These are phyloP conservation scores for Talaromyces sp. DNA, from an alignment of 2,329 filamentous ascomycete genomes.

Conservation along the genomic window DNA sequence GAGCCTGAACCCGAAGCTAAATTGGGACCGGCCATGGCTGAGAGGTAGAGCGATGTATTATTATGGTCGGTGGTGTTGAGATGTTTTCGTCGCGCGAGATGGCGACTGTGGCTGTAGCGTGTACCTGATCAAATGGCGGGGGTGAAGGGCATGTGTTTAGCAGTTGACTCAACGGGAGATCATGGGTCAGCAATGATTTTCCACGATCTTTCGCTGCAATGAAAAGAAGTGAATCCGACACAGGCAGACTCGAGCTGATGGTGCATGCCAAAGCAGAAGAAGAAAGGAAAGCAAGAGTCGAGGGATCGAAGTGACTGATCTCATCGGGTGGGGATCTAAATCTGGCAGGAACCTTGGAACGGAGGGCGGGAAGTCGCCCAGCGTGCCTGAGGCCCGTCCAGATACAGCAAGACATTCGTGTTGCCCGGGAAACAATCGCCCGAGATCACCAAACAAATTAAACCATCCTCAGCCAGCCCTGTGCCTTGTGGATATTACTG, in stretches of 20 bases:
- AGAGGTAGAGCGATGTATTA: not conserved
- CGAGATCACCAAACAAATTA: not conserved
- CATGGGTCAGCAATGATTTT: not conserved
- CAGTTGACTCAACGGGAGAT: not conserved
- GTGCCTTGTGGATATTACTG: conserved; percentile 5
- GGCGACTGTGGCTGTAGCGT: conserved; percentile 8
- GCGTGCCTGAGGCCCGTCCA: conserved; percentile 3
- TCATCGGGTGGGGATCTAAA: conserved; percentile 7
- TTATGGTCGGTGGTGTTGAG: conserved; percentile 22
- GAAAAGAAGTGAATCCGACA: not conserved
- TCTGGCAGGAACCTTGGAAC: conserved; percentile 9
- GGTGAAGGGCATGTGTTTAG: conserved; percentile 8
- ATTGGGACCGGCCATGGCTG: conserved; percentile 34
- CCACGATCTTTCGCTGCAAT: not conserved
- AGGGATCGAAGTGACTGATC: not conserved
- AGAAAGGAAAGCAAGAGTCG: not conserved
- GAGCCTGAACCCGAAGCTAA: conserved; percentile 29
- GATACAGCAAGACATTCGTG: not conserved
- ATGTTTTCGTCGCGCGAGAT: conserved; percentile 8
- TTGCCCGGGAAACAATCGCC: conserved; percentile 18
- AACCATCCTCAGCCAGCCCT: conserved; percentile 16
- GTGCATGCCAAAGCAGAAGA: not conserved
- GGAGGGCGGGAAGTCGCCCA: not conserved
- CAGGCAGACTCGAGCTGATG: not conserved
- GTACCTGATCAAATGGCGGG: conserved; percentile 1